phyloP scores from a whole-genome alignment of 805 yeast species.

The Barnettozyma pratensis region DNA sequence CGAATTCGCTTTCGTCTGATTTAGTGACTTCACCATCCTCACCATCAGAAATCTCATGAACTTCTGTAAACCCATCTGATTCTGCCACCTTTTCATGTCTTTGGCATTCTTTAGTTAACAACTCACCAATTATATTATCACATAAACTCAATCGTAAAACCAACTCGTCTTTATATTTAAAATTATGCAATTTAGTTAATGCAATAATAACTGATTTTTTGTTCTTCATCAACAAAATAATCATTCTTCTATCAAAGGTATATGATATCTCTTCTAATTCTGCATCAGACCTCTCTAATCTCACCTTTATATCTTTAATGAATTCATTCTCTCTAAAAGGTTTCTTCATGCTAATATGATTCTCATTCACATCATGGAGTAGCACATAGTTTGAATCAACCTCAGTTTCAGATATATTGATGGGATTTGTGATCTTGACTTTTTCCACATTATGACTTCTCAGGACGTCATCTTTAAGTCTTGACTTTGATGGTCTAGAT shows the following conservation, averaged over 20 bases:
- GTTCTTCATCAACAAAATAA: not conserved
- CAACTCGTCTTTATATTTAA: not conserved
- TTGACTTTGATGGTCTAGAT: not conserved
- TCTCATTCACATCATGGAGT: not conserved
- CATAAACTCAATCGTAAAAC: slow-evolving; percentile 2
- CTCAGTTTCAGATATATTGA: not conserved
- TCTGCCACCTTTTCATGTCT: not conserved
- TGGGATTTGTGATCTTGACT: not conserved
- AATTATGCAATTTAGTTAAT: slow-evolving; percentile 7
- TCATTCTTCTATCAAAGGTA: not conserved
- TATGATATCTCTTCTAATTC: not conserved
- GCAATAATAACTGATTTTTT: slow-evolving; percentile 1
- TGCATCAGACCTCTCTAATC: not conserved
- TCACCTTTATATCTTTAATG: not conserved
- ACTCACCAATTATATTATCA: slow-evolving; percentile 8
- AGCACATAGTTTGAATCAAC: slow-evolving; percentile 1
- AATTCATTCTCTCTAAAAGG: not conserved
- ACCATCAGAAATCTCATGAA: not conserved
- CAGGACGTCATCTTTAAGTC: not conserved
- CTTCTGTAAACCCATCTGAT: not conserved
- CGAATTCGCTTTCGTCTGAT: not conserved
- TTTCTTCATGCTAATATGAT: not conserved
- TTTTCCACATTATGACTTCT: too few species aligned
- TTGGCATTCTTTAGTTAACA: not conserved
- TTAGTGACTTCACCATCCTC: not conserved